Base-by-base conservation (phyloP, 2,329 filamentous ascomycete genomes). In the Fusarium tuaranense region DNA sequence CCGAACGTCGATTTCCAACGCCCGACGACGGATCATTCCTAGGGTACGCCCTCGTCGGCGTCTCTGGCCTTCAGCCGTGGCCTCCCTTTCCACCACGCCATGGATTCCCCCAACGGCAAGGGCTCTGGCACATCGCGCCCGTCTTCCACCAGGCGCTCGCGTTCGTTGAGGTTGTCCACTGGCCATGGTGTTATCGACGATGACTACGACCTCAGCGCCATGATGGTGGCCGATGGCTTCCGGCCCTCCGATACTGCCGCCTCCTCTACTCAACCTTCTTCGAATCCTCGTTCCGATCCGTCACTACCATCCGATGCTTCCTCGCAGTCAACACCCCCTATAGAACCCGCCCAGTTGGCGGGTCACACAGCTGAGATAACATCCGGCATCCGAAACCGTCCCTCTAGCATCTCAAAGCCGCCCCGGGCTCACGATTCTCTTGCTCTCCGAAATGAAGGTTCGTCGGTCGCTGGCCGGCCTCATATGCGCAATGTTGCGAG, bases 361-460 rank as follows among this genome's bases (percentile, higher is more conserved):
- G 66, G 41, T 62, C 67, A 48, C 69, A 60, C 44, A 62, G 68
- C 25, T 3, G 79, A 81, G 69, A 75, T 65, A 14, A 38, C 61
- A 18, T 30, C 73, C 25, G 70, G 69, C 14, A 74, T 75, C 61
- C 73, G 79, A 34, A 80, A 81, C 67, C 84, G 88, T 67, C 86
- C 88, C 41, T 89, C 88, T 5, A 92, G 90, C 79, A 87, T 87
- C 58, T 84, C 87, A 16, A 92, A 92, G 72, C 84, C 87, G n/a
- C 85, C 84, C 7, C 83, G 82, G 14, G 82, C 81, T 8, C 82
- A 86, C 30, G 88, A 90, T 69, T 87, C 87, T 18, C 83, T 90
- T 18, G 83, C 87, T 10, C 82, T 90, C 39, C 84, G 86, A 57
- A 86, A 90, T 70, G 88, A 91, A 75, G 88, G 87, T 18, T 57